phyloP scores from a whole-genome alignment of 371 early-diverging fungal species.

The Mortierella polycephala region DNA sequence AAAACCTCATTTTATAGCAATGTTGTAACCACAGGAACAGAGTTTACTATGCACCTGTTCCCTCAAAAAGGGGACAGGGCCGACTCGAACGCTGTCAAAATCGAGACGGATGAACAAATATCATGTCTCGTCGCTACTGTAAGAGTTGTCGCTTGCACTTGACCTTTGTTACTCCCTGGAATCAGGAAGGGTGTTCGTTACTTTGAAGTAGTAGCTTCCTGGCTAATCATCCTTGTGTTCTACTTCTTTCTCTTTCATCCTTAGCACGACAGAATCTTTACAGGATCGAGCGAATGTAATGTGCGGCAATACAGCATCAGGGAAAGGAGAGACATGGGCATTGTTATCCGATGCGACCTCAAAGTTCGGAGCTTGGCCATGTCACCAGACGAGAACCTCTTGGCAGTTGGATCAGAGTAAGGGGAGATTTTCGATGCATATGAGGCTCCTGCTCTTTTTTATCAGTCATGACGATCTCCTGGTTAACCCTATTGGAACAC shows the following conservation, averaged over 20 bases:
- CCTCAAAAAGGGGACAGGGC: slow-evolving; percentile 16
- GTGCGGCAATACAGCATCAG: slow-evolving; percentile 28
- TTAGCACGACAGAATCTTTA: slow-evolving; percentile 19
- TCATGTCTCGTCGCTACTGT: slow-evolving; percentile 30
- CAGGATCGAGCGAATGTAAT: slow-evolving; percentile 29
- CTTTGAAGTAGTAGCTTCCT: neutral
- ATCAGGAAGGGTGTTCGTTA: neutral
- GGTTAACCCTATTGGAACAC: neutral
- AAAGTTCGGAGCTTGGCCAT: slow-evolving; percentile 31
- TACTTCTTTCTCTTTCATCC: neutral
- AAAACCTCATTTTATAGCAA: slow-evolving; percentile 2
- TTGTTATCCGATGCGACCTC: slow-evolving; percentile 31
- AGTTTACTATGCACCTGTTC: slow-evolving; percentile 21
- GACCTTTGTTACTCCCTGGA: neutral
- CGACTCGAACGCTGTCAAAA: slow-evolving; percentile 10
- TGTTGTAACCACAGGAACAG: slow-evolving; percentile 11
- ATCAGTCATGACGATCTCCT: too few species aligned
- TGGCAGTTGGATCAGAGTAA: slow-evolving; percentile 51
- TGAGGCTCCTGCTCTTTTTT: neutral
- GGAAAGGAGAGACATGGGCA: slow-evolving; percentile 8
- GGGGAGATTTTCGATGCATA: neutral
- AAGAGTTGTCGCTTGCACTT: slow-evolving; percentile 1
- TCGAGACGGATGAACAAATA: slow-evolving; percentile 19
- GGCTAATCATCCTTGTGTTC: neutral
- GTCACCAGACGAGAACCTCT: slow-evolving; percentile 15